A percentile compares a stretch with the other conserved stretches of the same genome.
phyloP scores from a whole-genome alignment of 768 basidiomycete species.

The Serendipita sp. region DNA sequence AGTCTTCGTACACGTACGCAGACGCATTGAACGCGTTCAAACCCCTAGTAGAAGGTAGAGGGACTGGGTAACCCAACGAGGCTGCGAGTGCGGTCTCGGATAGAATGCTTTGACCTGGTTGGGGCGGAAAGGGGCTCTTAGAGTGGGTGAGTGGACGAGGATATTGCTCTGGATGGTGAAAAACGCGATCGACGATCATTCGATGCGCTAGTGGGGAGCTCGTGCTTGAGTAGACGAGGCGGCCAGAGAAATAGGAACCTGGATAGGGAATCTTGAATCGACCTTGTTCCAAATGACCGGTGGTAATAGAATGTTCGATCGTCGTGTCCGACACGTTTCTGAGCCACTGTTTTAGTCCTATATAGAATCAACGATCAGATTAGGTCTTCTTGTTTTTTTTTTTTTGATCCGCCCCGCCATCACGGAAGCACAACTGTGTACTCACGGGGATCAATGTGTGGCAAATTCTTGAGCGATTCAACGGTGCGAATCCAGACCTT shows the following conservation, averaged over 20 bases:
- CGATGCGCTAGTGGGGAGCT: not conserved
- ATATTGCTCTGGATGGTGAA: not conserved
- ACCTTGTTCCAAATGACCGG: not conserved
- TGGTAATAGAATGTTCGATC: not conserved
- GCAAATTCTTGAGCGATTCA: not conserved
- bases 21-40: not conserved
- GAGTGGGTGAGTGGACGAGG: not conserved
- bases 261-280: conserved; percentile 3
- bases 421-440: not conserved
- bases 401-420: not conserved
- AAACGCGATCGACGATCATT: conserved; percentile 3
- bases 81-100: not conserved
- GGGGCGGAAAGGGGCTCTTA: not conserved
- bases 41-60: not conserved
- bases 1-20: conserved; percentile 2
- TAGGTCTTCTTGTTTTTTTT: not conserved
- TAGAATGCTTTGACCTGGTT: not conserved
- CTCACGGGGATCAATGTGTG: not conserved
- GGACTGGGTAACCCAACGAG: not conserved
- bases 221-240: conserved; percentile 1
- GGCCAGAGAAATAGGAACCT: not conserved
- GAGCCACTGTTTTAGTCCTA: not conserved
- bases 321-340: not conserved
- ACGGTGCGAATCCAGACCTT: not conserved
- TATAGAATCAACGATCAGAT: not conserved